Conservation (phyloP, 805 yeast genomes). For the Kodamaea restingae region DNA sequence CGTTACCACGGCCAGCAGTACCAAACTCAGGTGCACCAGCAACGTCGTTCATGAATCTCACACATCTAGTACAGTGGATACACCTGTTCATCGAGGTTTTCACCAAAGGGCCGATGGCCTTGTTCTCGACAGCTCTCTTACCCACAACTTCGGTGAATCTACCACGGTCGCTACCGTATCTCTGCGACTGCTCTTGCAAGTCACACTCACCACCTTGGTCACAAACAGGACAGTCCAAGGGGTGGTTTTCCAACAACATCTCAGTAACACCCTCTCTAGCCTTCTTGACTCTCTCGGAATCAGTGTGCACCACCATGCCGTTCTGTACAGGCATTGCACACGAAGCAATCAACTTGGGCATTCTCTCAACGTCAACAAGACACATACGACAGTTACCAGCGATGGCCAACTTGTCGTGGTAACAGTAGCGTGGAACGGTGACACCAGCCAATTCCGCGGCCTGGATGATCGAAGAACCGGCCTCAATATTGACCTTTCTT, state of each 20-base stretch:
- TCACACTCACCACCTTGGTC: conserved; percentile 96
- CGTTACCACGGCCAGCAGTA: conserved; percentile 86
- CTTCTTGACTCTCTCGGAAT: conserved; percentile 70
- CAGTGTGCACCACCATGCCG: conserved; percentile 84
- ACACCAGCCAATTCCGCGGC: conserved; percentile 92
- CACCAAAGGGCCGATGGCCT: conserved; percentile 84
- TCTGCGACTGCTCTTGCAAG: conserved; percentile 78
- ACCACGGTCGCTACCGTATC: conserved; percentile 85
- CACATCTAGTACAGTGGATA: conserved; percentile 89
- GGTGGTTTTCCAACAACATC: conserved; percentile 83
- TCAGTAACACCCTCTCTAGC: conserved; percentile 91
- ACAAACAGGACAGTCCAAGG: conserved; percentile 88
- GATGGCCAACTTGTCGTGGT: conserved; percentile 84
- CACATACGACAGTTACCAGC: conserved; percentile 96
- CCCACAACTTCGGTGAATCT: conserved; percentile 78
- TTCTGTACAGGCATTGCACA: conserved; percentile 90
- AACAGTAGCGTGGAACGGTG: conserved; percentile 82
- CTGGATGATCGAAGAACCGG: conserved; percentile 83
- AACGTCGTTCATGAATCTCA: conserved; percentile 82
- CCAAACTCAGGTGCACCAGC: conserved; percentile 94
- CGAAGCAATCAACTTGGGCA: conserved; percentile 86
- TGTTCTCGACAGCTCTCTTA: conserved; percentile 86
- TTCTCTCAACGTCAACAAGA: conserved; percentile 81
- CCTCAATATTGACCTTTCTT: conserved; percentile 69
- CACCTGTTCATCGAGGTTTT: conserved; percentile 91